Percentiles rank a stretch among this genome's conserved stretches.
Conservation (phyloP, 805 yeast species). For the Myxozyma lipomycoides region DNA sequence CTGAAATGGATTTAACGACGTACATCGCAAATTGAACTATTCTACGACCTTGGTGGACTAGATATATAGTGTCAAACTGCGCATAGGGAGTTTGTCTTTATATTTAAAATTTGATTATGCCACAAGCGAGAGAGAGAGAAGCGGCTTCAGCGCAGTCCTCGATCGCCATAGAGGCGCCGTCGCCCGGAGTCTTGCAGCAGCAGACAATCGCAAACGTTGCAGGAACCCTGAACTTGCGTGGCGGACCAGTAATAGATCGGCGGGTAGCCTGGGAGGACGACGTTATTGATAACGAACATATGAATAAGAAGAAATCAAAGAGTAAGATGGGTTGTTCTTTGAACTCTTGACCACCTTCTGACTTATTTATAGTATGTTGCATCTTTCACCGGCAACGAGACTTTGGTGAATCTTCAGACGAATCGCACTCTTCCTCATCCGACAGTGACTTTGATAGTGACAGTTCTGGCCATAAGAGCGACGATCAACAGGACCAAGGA, state of each 20-base stretch:
- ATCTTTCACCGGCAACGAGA: constrained; percentile 43
- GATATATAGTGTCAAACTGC: too few relatives aligned
- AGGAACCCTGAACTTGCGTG: constrained; percentile 23
- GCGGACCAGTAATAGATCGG: constrained; percentile 20
- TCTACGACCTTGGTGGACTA: too few relatives aligned
- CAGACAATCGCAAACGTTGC: neutral
- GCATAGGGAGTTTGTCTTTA: too few relatives aligned
- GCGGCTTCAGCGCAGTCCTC: neutral
- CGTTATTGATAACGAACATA: constrained; percentile 82
- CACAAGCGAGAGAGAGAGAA: neutral
- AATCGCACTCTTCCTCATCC: constrained; percentile 34
- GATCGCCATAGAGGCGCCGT: neutral
- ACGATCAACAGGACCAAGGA: constrained; percentile 5
- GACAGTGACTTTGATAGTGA: constrained; percentile 43
- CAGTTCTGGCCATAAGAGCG: constrained; percentile 32
- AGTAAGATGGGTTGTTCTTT: constrained; percentile 37
- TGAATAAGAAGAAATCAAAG: constrained; percentile 85
- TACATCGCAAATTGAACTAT: too few relatives aligned
- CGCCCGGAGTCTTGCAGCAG: neutral
- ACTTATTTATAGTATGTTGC: constrained; percentile 52
- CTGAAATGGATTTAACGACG: too few relatives aligned
- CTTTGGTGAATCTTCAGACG: constrained; percentile 40
- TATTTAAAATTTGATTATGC: neutral
- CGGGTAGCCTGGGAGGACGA: constrained; percentile 81
- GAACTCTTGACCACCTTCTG: constrained; percentile 26